Base-by-base conservation (phyloP, 1,139 yeast species). In the Geotrichum reessii region DNA sequence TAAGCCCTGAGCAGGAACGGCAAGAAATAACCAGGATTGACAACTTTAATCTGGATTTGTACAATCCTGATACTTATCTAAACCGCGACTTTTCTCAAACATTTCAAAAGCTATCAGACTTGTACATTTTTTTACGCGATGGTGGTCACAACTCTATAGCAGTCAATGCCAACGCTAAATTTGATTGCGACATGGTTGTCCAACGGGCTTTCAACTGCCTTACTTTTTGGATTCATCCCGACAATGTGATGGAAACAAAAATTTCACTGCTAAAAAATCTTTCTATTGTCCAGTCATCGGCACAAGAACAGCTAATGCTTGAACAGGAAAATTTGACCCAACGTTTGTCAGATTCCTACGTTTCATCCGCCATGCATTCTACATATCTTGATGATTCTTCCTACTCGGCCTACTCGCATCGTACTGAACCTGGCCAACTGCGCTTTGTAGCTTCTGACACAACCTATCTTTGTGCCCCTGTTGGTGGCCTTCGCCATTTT, bases 11-110 rank as follows among this genome's bases (percentile, higher is more conserved):
- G 44, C 44, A 37, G 21, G 21, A n/a, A 7, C 21, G 63, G 21
- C 44, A 7, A 7, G 44, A 37, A 37, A 37, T 5, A 17, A 17
- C 14, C 59, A 67, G 72, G 46, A 67, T 73, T 1, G 63, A 65
- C 22, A 62, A 65, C 33, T 74, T 74, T 60, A 65, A 73, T 28
- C 69, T 70, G 1, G 61, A 64, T 5, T 64, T 79, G 33, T 72
- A 72, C 66, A 62, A 70, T 48, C 70, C 75, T 63, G 70, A 74
- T 47, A 84, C 95, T 0, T 87, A 89, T 66, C 78, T 83, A 47
- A 80, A 81, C 63, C 74, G 84, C 31, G 89, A 86, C 69, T 75
- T 90, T 56, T 80, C 86, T 27, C 81, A 83, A n/a, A 78, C 85
- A 56, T 83, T 92, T 40, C 67, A 81, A 42, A 87, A 85, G 65